Conservation (phyloP, 257 asterid species). For the Coffea canephora region DNA sequence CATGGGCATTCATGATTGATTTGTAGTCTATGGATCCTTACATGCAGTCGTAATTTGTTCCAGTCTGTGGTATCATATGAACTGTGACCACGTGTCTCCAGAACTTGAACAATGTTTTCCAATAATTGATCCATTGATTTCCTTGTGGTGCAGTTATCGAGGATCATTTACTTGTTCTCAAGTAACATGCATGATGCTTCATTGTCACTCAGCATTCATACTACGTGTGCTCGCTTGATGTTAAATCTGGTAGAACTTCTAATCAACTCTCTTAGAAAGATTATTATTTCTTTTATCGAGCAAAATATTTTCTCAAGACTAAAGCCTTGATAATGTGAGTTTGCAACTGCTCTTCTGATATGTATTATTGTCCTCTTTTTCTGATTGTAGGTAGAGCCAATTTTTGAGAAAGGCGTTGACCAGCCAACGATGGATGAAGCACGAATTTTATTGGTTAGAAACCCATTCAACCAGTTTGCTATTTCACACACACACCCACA, state of each 20-base stretch:
- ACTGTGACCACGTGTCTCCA: not conserved
- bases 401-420: slow-evolving; percentile 94
- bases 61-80: not conserved
- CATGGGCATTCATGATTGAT: not conserved
- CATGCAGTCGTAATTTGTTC: not conserved
- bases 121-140: slow-evolving; percentile 20
- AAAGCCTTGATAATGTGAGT: not conserved
- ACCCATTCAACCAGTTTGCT: slow-evolving; percentile 5
- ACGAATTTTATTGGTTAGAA: slow-evolving; percentile 73
- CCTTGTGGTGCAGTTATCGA: slow-evolving; percentile 68
- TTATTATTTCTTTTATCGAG: not conserved
- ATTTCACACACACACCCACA: too few relatives aligned
- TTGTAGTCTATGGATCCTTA: not conserved
- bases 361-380: slow-evolving; percentile 12
- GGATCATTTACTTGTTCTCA: slow-evolving; percentile 94
- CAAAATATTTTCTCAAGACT: not conserved
- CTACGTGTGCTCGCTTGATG: slow-evolving; percentile 99
- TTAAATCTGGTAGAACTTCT: slow-evolving; percentile 72
- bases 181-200: slow-evolving; percentile 99
- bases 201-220: slow-evolving; percentile 93
- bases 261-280: not conserved
- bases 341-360: slow-evolving; percentile 1
- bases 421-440: slow-evolving; percentile 98
- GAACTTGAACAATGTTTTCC: not conserved
- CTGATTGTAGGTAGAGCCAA: slow-evolving; percentile 78